phyloP scores from a whole-genome alignment of 1,139 yeast genomes.

The Saccharomyces hybrid region DNA sequence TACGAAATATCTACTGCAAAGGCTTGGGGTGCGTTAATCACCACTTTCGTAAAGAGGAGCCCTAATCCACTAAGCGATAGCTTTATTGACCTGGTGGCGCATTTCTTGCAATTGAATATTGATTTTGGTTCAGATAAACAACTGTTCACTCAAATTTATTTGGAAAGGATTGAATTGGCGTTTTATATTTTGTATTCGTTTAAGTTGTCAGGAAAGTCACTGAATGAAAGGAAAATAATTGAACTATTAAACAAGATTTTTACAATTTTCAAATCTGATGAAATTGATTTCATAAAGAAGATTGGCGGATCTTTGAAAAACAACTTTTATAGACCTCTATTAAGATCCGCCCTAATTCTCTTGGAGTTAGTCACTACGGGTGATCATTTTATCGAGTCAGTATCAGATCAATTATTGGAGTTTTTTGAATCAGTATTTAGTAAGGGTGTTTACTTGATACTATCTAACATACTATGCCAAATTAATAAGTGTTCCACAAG shows the following conservation, averaged over 20 bases:
- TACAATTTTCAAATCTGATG: constrained; percentile 38
- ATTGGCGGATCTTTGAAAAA: constrained; percentile 35
- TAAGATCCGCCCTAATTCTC: constrained; percentile 49
- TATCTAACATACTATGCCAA: constrained; percentile 51
- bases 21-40: constrained; percentile 70
- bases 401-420: constrained; percentile 46
- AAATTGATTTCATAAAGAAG: constrained; percentile 40
- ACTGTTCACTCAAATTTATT: constrained; percentile 44
- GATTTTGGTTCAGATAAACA: constrained; percentile 48
- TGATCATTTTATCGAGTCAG: constrained; percentile 39
- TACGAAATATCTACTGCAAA: constrained; percentile 66
- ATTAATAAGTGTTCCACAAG: constrained; percentile 30
- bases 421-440: constrained; percentile 55
- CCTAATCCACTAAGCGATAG: constrained; percentile 32
- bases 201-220: constrained; percentile 27
- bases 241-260: constrained; percentile 21
- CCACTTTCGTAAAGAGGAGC: constrained; percentile 46
- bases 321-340: constrained; percentile 51
- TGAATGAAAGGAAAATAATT: constrained; percentile 22
- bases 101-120: constrained; percentile 48
- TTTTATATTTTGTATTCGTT: constrained; percentile 54
- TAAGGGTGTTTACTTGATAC: constrained; percentile 48
- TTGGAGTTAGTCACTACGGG: constrained; percentile 41
- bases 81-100: constrained; percentile 41
- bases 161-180: constrained; percentile 61